These are phyloP conservation scores for Psilocybe cyanescens DNA, from an alignment of 768 basidiomycete genomes.

Conservation along the genomic window DNA sequence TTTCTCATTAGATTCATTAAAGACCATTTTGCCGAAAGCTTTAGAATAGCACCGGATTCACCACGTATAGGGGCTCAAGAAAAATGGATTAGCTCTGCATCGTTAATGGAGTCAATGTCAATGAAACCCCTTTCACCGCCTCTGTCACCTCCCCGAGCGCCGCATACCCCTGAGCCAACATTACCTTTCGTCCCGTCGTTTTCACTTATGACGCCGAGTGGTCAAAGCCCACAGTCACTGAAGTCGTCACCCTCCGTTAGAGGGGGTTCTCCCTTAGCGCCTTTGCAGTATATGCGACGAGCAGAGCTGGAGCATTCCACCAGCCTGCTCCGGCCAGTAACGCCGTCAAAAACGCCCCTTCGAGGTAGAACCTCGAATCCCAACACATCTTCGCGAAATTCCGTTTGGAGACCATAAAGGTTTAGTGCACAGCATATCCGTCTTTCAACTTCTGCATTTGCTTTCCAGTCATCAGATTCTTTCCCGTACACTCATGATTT, in stretches of 20 bases:
- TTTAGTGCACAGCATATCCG: not conserved
- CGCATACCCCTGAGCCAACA: slow-evolving; percentile 72
- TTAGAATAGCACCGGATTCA: slow-evolving; percentile 72
- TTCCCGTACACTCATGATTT: slow-evolving; percentile 8
- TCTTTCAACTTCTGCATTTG: not conserved
- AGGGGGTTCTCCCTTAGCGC: slow-evolving; percentile 70
- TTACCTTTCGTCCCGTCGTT: slow-evolving; percentile 66
- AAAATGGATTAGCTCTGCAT: slow-evolving; percentile 84
- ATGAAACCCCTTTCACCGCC: slow-evolving; percentile 35
- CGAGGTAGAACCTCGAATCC: slow-evolving; percentile 45
- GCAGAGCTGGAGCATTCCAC: slow-evolving; percentile 60
- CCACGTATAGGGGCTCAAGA: slow-evolving; percentile 57
- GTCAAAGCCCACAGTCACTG: slow-evolving; percentile 54
- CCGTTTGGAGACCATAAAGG: slow-evolving; percentile 67
- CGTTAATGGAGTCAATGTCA: slow-evolving; percentile 55
- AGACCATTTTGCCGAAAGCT: slow-evolving; percentile 83
- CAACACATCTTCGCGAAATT: slow-evolving; percentile 52
- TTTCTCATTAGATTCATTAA: slow-evolving; percentile 71
- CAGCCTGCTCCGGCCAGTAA: slow-evolving; percentile 53
- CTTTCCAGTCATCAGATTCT: slow-evolving; percentile 12
- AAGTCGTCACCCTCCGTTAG: slow-evolving; percentile 56
- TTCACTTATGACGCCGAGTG: slow-evolving; percentile 60
- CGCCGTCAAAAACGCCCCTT: slow-evolving; percentile 64
- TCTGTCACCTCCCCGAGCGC: slow-evolving; percentile 38
- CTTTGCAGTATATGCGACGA: slow-evolving; percentile 84